These are phyloP conservation scores for Syzygium grande DNA, from an alignment of 345 rosid genomes.

Conservation along the genomic window DNA sequence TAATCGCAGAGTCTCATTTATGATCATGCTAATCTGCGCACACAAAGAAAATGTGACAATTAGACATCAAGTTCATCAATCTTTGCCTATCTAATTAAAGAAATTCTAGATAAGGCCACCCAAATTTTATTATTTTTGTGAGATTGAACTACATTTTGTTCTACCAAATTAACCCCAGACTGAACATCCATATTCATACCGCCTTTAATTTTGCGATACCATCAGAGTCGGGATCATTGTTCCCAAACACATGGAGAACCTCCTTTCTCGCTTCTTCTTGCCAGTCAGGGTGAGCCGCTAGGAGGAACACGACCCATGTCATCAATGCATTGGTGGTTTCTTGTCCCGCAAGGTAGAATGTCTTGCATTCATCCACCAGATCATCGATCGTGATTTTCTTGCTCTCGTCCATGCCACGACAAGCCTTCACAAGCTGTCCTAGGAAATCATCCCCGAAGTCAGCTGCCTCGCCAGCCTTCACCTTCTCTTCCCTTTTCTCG, in stretches of 20 bases:
- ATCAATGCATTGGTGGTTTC: conserved; percentile 14
- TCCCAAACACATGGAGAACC: conserved; percentile 17
- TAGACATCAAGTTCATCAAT: background rate
- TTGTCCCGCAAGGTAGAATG: conserved; percentile 24
- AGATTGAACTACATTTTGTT: background rate
- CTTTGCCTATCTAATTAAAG: background rate
- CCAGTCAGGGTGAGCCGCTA: conserved; percentile 32
- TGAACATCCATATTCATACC: background rate
- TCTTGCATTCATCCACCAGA: conserved; percentile 30
- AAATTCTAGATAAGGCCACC: background rate
- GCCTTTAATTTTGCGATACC: conserved; percentile 18
- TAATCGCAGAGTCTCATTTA: conserved; percentile 20
- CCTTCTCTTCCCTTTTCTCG: conserved; percentile 11
- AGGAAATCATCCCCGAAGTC: conserved; percentile 20
- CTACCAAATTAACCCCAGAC: background rate
- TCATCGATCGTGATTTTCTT: conserved; percentile 20
- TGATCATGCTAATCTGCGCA: conserved; percentile 11
- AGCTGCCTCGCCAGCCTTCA: background rate
- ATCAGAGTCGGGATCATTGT: conserved; percentile 14
- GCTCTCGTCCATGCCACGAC: background rate
- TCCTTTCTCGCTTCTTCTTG: conserved; percentile 38
- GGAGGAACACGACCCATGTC: conserved; percentile 15
- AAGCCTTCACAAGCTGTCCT: conserved; percentile 17
- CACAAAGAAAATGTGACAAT: background rate
- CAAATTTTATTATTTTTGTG: background rate